phyloP scores from a whole-genome alignment of 148 eudicot species.

The Heliosperma pusillum region DNA sequence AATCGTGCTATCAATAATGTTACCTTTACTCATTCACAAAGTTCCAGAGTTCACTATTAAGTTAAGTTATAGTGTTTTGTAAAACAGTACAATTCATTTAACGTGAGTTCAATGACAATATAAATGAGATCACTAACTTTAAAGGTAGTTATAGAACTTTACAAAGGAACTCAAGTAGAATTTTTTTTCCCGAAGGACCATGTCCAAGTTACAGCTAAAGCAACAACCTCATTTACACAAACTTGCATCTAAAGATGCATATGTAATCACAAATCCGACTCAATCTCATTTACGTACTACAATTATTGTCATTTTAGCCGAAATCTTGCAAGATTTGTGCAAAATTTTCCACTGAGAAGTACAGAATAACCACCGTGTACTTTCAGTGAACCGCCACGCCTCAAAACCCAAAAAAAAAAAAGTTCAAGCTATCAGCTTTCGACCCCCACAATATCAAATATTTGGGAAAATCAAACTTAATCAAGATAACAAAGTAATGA shows the following conservation, averaged over 20 bases:
- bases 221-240: background rate
- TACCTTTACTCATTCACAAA: too few species aligned
- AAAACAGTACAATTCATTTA: too few species aligned
- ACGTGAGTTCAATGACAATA: too few species aligned
- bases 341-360: constrained; percentile 19
- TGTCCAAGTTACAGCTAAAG: background rate
- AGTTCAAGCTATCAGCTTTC: constrained; percentile 13
- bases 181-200: background rate
- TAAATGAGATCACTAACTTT: too few species aligned
- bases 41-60: too few species aligned
- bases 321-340: background rate
- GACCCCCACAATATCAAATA: constrained; percentile 16
- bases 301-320: constrained; percentile 13
- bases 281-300: background rate
- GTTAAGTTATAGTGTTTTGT: too few species aligned
- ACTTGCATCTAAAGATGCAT: constrained; percentile 6
- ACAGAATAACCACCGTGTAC: constrained; percentile 18
- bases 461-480: constrained; percentile 17
- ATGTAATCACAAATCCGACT: constrained; percentile 7
- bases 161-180: too few species aligned
- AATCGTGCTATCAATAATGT: too few species aligned
- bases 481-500: constrained; percentile 16
- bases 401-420: constrained; percentile 14
- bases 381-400: constrained; percentile 11
- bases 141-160: too few species aligned